Base-by-base conservation (phyloP, 805 yeast species). In the Trichomonascus vanleenenianus region DNA sequence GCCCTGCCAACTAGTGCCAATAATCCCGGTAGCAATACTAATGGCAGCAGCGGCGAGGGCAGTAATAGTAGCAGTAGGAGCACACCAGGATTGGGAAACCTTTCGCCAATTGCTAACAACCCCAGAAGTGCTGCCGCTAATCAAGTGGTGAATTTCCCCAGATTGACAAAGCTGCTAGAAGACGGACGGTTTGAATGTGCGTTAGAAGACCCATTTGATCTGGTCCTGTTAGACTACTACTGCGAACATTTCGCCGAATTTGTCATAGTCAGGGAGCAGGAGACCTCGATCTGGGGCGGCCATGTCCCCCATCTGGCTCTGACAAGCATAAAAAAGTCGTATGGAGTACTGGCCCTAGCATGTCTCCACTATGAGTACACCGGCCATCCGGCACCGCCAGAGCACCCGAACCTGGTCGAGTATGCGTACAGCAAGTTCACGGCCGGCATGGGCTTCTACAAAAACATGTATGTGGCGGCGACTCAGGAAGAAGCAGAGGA, bases 241-340 rank as follows among this genome's bases (percentile, higher is more conserved):
- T 11, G 31, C 10, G n/a, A 11, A 8, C 30, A 38, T 11, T 38
- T 25, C 40, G 3, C 15, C 30, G 31, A 38, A 4, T 38, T 38
- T 12, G 16, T 34, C 12, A 38, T 38, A 20, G 30, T 38, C 30
- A 8, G 30, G 4, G 43, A 27, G 14, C 31, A 34, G 10, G 52
- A 50, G 15, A 20, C 38, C 7, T 11, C 30, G 3, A 30, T 50
- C 16, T 53, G 56, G 56, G 40, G 20, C n/a, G 39, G 40, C 31
- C 30, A 44, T 25, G 51, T 53, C 1, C 54, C 56, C 3, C 42
- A 31, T 33, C 27, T 47, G 18, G 45, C 44, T 12, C 47, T 49
- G 11, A 40, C 38, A 3, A 20, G 18, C 35, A 36, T 47, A n/a
- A 38, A 43, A 25, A 27, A 51, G 16, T 36, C 47, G 15, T 48